Evolutionary conservation across 1,284 basidiomycete species (phyloP).

Genomic region (Tilletia caries): DNA sequence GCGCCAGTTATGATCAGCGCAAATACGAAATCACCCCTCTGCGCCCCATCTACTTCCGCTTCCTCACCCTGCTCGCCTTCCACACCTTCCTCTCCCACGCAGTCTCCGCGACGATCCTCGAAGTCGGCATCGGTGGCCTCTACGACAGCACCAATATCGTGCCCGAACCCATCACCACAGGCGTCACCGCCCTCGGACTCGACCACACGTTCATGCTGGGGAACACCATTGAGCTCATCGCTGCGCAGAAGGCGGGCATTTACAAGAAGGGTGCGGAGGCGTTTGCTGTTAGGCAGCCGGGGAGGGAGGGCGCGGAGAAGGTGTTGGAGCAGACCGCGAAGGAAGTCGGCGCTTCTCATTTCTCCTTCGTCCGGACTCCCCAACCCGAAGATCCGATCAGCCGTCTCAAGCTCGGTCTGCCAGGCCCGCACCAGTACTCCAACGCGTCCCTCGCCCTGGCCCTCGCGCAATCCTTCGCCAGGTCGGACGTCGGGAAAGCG

Average conservation of each 20-base stretch:
- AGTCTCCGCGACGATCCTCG: constrained; percentile 84
- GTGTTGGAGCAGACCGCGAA: constrained; percentile 69
- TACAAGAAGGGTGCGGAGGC: constrained; percentile 88
- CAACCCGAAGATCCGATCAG: not conserved
- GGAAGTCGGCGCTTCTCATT: constrained; percentile 57
- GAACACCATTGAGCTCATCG: constrained; percentile 83
- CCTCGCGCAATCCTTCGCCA: constrained; percentile 70
- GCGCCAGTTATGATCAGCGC: constrained; percentile 19
- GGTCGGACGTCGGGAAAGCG: constrained; percentile 51
- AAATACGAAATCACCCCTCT: constrained; percentile 58
- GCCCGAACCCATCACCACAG: constrained; percentile 80
- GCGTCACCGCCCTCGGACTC: constrained; percentile 83
- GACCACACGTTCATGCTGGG: constrained; percentile 91
- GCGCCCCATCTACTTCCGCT: constrained; percentile 91
- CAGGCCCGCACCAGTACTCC: constrained; percentile 81
- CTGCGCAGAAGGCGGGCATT: constrained; percentile 93
- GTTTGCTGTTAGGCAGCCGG: constrained; percentile 76
- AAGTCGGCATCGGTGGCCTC: constrained; percentile 92
- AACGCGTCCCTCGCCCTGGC: constrained; percentile 86
- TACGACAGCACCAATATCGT: constrained; percentile 97
- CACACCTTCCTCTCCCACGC: constrained; percentile 79
- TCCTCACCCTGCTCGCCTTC: constrained; percentile 85
- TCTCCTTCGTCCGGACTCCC: not conserved
- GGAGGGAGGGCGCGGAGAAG: constrained; percentile 64
- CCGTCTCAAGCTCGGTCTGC: constrained; percentile 63